These are phyloP conservation scores for Achaetomium macrosporum DNA, from an alignment of 2,329 filamentous ascomycete genomes.

Conservation along the genomic window DNA sequence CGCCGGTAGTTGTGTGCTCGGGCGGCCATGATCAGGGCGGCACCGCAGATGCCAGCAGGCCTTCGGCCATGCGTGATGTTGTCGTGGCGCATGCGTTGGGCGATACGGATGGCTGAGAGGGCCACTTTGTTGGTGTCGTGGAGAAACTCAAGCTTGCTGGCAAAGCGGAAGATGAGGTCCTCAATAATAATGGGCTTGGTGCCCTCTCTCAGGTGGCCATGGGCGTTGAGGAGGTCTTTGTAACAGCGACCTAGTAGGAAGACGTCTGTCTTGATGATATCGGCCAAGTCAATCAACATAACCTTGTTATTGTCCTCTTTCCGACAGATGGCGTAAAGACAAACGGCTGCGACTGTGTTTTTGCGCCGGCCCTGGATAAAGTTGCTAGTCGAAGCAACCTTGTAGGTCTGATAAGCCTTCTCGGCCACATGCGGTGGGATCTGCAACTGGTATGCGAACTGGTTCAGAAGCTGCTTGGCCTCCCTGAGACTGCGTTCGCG, in stretches of 20 bases:
- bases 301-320: constrained; percentile 72
- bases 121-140: constrained; percentile 76
- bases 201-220: constrained; percentile 50
- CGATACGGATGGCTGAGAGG: constrained; percentile 78
- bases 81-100: constrained; percentile 89
- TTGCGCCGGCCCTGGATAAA: constrained; percentile 83
- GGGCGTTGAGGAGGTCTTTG: constrained; percentile 68
- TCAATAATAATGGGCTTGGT: constrained; percentile 73
- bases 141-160: constrained; percentile 85
- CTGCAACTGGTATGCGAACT: constrained; percentile 55
- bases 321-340: constrained; percentile 83
- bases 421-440: constrained; percentile 59
- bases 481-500: constrained; percentile 56
- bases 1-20: constrained; percentile 98
- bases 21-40: constrained; percentile 87
- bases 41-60: constrained; percentile 89
- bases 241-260: constrained; percentile 88
- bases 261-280: constrained; percentile 76
- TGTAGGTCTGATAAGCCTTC: constrained; percentile 66
- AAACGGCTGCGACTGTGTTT: constrained; percentile 81
- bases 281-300: constrained; percentile 94
- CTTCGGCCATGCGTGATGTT: constrained; percentile 96
- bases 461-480: constrained; percentile 53
- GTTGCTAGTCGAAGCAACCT: constrained; percentile 65
- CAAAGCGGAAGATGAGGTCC: constrained; percentile 86